Evolutionary conservation across 2,329 filamentous ascomycete genomes (phyloP).

Genomic region (Penicillium sp.): DNA sequence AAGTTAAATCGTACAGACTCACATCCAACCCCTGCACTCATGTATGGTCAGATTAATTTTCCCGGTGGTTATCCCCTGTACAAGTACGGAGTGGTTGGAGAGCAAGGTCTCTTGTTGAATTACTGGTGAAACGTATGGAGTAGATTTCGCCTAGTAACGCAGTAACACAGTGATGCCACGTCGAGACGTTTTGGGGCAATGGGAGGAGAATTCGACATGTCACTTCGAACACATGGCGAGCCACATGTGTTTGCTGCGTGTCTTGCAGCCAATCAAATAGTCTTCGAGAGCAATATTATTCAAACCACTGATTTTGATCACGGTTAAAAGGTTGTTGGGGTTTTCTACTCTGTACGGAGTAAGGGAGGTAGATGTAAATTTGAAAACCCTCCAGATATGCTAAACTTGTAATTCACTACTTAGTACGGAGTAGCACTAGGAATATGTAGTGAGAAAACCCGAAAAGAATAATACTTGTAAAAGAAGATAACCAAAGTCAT

Average conservation of each 20-base stretch:
- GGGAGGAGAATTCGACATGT: constrained; percentile 17
- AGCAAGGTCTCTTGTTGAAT: too few relatives aligned
- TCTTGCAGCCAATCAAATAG: constrained; percentile 1
- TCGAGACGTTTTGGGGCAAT: constrained; percentile 4
- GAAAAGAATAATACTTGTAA: too few relatives aligned
- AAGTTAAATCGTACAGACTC: too few relatives aligned
- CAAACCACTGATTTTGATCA: background rate
- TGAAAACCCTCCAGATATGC: background rate
- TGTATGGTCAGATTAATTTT: too few relatives aligned
- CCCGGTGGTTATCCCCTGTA: background rate
- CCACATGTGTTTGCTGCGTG: constrained; percentile 16
- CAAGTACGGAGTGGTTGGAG: too few relatives aligned
- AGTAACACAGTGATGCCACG: background rate
- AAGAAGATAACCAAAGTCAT: background rate
- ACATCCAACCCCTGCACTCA: too few relatives aligned
- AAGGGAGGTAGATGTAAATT: background rate
- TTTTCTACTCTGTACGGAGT: background rate
- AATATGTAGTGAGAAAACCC: background rate
- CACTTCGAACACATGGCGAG: constrained; percentile 26
- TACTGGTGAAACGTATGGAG: too few relatives aligned
- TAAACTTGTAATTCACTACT: background rate
- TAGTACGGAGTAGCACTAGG: background rate
- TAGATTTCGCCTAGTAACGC: background rate
- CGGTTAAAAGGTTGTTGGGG: background rate
- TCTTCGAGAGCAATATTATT: background rate